Base-by-base conservation (phyloP, 2,329 filamentous ascomycete species). In the Exophiala aquamarina region DNA sequence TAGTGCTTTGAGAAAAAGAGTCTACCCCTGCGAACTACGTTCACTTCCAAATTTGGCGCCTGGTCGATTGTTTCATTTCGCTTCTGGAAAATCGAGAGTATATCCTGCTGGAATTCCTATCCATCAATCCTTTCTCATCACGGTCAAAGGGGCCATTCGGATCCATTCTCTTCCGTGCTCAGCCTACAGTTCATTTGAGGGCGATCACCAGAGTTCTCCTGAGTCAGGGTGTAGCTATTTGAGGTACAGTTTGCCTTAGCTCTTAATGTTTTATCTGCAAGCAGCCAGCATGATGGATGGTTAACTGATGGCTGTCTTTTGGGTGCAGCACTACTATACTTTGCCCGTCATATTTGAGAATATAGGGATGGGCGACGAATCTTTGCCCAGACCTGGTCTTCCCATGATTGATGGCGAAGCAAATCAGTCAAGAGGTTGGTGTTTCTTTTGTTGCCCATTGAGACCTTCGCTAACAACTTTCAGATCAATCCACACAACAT, bases 351-450 rank as follows among this genome's bases (percentile, higher is more conserved):
- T 63, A 49, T 54, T 63, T 49, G 61, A 63, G 47, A 52, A 59
- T 45, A 49, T 55, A 51, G 57, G 52, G 14, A 64, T 63, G 61
- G 55, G 46, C 41, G 57, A 61, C 41, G 56, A 49, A 18, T 50
- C 53, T 32, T 45, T 42, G 21, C 41, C 38, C 39, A 39, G 64
- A 63, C 11, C 83, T 77, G 34, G 95, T 87, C 63, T 91, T 83
- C 2, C 67, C 62, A 61, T 89, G 79, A 69, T 89, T 95, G 70
- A 87, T 93, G 9, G 71, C 69, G 3, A 95, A 72, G 62, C 87
- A 93, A 60, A 89, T 82, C 7, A 79, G 68, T 37, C 41, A 6
- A 42, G 28, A 54, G 52, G 48, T 50, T 36, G 19, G 37, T 34
- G 31, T 18, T 33, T 28, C n/a, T 35, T 11, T 6, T 26, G 6